phyloP scores from a whole-genome alignment of 139 green algal species.

The Bryopsis sp. region DNA sequence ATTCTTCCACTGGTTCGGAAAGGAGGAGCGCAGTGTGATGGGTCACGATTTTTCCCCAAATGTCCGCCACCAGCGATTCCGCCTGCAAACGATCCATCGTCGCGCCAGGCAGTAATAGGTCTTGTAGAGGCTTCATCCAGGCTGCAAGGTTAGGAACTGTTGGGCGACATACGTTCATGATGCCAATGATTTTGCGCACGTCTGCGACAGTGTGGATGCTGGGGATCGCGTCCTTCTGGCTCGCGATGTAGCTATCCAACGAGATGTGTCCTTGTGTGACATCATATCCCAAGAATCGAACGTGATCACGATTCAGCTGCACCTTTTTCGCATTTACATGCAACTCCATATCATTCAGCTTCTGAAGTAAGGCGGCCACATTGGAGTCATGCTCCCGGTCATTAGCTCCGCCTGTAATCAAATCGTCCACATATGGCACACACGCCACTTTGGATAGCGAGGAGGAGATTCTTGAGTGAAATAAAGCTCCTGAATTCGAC shows the following conservation, averaged over 20 bases:
- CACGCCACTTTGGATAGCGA: too few relatives aligned
- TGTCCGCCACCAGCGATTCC: too few relatives aligned
- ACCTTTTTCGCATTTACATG: constrained; percentile 6
- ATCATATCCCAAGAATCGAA: constrained; percentile 13
- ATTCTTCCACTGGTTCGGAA: too few relatives aligned
- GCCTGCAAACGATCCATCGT: too few relatives aligned
- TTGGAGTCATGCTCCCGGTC: background rate
- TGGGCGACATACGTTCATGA: constrained; percentile 7
- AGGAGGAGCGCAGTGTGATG: too few relatives aligned
- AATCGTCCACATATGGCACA: constrained; percentile 10
- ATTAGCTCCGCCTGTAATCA: background rate
- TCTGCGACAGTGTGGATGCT: background rate
- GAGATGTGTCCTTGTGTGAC: background rate
- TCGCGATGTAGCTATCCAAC: background rate
- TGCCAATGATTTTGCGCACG: background rate
- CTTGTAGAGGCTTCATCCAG: background rate
- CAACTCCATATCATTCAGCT: background rate
- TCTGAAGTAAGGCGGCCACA: background rate
- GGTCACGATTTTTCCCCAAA: too few relatives aligned
- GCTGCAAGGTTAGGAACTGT: background rate
- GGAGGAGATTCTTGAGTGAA: background rate
- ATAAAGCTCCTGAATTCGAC: background rate
- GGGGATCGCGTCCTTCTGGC: background rate
- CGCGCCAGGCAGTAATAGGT: too few relatives aligned
- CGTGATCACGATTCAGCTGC: background rate